Evolutionary conservation across 768 basidiomycete species (phyloP).

Genomic region (Hysterangium stoloniferum): DNA sequence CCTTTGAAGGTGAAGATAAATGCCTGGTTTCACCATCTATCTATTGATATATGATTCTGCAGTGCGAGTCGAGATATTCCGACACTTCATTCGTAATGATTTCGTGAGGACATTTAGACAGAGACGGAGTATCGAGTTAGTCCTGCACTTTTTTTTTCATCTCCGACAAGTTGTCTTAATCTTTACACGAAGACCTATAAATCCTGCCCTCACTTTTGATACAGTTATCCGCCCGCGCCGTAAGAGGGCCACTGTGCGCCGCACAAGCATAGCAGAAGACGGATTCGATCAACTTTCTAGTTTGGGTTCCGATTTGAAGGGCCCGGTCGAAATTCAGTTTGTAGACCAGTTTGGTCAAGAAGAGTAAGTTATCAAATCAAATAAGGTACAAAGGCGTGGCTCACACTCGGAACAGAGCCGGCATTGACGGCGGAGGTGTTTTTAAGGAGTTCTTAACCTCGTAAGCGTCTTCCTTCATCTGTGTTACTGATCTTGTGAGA

Average conservation of each 20-base stretch:
- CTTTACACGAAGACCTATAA: conserved; percentile 3
- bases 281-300: conserved; percentile 72
- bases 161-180: no score
- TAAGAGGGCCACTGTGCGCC: conserved; percentile 48
- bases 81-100: conserved; percentile 72
- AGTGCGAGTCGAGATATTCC: conserved; percentile 80
- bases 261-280: conserved; percentile 78
- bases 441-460: conserved; percentile 95
- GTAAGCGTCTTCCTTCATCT: conserved; percentile 20
- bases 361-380: conserved; percentile 49
- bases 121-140: background rate
- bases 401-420: conserved; percentile 44
- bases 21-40: background rate
- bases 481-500: background rate
- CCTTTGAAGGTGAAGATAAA: conserved; percentile 56
- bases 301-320: conserved; percentile 68
- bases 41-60: background rate
- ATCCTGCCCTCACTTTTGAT: conserved; percentile 8
- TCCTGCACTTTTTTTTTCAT: background rate
- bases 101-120: conserved; percentile 20
- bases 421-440: conserved; percentile 94
- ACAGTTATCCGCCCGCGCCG: conserved; percentile 17
- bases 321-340: conserved; percentile 83
- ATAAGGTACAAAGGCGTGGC: background rate
- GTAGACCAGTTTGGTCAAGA: conserved; percentile 81